A percentile compares a stretch with the other conserved stretches of the same genome.
These are phyloP conservation scores for Penicillium aurantiogriseum DNA, from an alignment of 2,329 filamentous ascomycete species.

Conservation along the genomic window DNA sequence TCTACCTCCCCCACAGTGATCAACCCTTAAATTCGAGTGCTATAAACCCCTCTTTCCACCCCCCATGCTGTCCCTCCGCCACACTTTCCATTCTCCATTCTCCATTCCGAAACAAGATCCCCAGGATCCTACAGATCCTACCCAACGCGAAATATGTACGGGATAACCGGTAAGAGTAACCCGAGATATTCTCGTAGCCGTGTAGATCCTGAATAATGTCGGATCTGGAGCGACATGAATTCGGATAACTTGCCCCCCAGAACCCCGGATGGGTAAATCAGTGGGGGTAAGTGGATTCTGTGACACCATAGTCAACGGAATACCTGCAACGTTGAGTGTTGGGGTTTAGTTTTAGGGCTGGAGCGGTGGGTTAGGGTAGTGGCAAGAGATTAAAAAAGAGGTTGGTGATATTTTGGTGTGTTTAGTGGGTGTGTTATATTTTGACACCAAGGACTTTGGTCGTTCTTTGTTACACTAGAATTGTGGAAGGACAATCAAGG, in stretches of 20 bases:
- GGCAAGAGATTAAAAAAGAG: not conserved
- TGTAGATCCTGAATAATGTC: not conserved
- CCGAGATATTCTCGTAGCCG: conserved; percentile 2
- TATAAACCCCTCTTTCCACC: not conserved
- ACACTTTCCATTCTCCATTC: not conserved
- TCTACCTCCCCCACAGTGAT: not conserved
- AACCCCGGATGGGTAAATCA: conserved; percentile 3
- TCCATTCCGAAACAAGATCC: not conserved
- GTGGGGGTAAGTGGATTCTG: conserved; percentile 7
- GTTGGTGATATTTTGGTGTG: not conserved
- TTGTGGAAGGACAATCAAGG: no score
- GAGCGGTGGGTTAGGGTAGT: not conserved
- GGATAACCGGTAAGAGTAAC: not conserved
- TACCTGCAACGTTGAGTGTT: not conserved
- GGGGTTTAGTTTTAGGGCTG: not conserved
- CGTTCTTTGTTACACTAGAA: not conserved
- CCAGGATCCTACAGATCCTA: not conserved
- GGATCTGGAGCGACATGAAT: not conserved
- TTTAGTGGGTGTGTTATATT: not conserved
- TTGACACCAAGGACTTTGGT: not conserved
- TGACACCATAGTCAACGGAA: conserved; percentile 3
- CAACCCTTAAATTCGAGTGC: not conserved
- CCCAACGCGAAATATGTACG: not conserved
- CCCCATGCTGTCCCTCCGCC: not conserved
- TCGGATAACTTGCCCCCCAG: conserved; percentile 12